Base-by-base conservation (phyloP, 2,329 filamentous ascomycete genomes). In the Trichoderma cornu-damae region DNA sequence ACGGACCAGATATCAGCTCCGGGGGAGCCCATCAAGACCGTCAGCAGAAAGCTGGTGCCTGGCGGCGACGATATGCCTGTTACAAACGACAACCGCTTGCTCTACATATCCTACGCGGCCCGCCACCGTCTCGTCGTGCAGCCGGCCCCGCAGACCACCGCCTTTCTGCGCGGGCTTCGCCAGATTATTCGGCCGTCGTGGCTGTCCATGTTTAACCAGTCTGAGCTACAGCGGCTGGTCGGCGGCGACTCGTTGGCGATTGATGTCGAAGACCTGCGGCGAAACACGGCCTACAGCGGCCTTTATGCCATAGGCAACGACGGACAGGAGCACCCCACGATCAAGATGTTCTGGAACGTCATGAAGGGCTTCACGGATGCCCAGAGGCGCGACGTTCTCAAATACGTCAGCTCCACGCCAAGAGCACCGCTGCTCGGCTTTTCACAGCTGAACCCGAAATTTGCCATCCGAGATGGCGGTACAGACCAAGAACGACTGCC, bases 151-250 rank as follows among this genome's bases (percentile, higher is more conserved):
- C 91, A 96, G 68, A 96, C 92, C 0, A 81, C 85, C 20, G 90
- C 91, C 1, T 99, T 99, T 70, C 80, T 99, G 6, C 85, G 85
- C 57, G 94, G 94, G 0, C 83, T 99, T 1, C 85, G 88, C 20
- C 80, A 86, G 62, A 96, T 99, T 68, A 94, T 99, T 62, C 87
- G 92, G 59, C 92, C 93, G 0, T 84, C 84, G 3, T 99, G 94
- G 94, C 81, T 99, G 4, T 91, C 88, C 66, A 97, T 99, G 94
- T 99, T 99, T 78, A 99, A 99, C 71, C 93, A 96, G 70, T 84
- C 84, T 3, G 94, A 99, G 70, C 81, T 99, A 4, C 94, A 97
- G 73, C 94, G 90, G 1, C 85, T 99, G 5, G 88, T 99, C 14
- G 90, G 91, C 53, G 94, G 94, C 42, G 91, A 96, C 65, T 87